phyloP scores from a whole-genome alignment of 441 rosid genomes.

The Bocquillonia castaneifolia region DNA sequence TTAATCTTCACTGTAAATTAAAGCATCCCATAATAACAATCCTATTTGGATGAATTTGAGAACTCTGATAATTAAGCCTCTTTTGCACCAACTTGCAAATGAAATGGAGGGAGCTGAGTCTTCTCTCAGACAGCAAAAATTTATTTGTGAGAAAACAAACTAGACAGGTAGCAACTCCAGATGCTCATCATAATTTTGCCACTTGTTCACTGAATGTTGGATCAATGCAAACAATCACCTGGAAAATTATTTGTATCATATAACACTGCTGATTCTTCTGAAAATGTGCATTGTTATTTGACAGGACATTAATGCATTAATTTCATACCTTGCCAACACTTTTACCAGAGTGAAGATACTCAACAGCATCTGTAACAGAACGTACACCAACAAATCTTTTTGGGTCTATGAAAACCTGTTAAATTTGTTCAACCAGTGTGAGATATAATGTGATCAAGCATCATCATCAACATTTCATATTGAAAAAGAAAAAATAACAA shows the following conservation, averaged over 20 bases:
- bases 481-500: too few species aligned
- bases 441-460: too few species aligned
- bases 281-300: background rate
- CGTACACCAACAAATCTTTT: conserved; percentile 64
- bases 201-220: conserved; percentile 49
- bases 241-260: conserved; percentile 19
- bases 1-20: too few species aligned
- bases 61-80: too few species aligned
- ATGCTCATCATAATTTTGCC: conserved; percentile 48
- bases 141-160: too few species aligned
- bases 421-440: background rate
- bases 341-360: conserved; percentile 91
- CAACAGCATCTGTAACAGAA: conserved; percentile 85
- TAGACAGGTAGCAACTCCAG: too few species aligned
- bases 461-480: background rate
- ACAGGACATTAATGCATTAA: background rate
- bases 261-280: background rate
- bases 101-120: too few species aligned
- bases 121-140: too few species aligned
- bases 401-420: conserved; percentile 69
- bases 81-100: too few species aligned
- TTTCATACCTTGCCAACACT: conserved; percentile 92
- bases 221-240: conserved; percentile 89
- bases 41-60: too few species aligned
- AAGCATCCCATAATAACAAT: too few species aligned